phyloP scores from a whole-genome alignment of 2,329 filamentous ascomycete genomes.

The Clarireedia paspali region DNA sequence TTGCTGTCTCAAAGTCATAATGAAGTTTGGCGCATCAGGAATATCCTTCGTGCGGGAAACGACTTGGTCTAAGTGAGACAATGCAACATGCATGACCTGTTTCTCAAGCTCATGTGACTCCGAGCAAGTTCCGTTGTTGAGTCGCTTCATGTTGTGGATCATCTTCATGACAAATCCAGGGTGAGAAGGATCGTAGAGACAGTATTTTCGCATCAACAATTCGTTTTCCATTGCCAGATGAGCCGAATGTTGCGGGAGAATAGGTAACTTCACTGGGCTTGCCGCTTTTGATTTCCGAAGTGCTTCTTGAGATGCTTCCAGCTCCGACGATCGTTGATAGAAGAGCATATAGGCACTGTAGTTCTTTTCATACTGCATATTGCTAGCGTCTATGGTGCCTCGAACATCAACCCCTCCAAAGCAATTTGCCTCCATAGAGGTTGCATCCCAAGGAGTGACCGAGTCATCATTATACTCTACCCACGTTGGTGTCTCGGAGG shows the following conservation, averaged over 20 bases:
- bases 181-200: constrained; percentile 68
- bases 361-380: constrained; percentile 53
- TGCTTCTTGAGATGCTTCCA: constrained; percentile 45
- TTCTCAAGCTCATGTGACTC: constrained; percentile 40
- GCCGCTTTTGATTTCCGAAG: constrained; percentile 31
- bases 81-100: constrained; percentile 44
- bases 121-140: constrained; percentile 43
- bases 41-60: constrained; percentile 63
- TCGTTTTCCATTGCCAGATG: constrained; percentile 68
- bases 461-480: constrained; percentile 91
- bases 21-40: constrained; percentile 51
- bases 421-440: constrained; percentile 64
- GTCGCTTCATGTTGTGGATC: constrained; percentile 46
- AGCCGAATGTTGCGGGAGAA: constrained; percentile 41
- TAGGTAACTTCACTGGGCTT: constrained; percentile 38
- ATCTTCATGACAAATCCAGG: constrained; percentile 57
- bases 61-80: constrained; percentile 68
- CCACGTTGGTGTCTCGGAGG: constrained; percentile 50
- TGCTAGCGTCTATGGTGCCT: constrained; percentile 37
- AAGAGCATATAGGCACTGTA: constrained; percentile 98
- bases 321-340: constrained; percentile 72
- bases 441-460: constrained; percentile 68
- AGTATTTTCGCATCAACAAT: constrained; percentile 65
- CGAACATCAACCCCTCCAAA: constrained; percentile 66
- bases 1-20: constrained; percentile 42